These are phyloP conservation scores for Fusarium sp. DNA, from an alignment of 2,329 filamentous ascomycete genomes.

Conservation along the genomic window DNA sequence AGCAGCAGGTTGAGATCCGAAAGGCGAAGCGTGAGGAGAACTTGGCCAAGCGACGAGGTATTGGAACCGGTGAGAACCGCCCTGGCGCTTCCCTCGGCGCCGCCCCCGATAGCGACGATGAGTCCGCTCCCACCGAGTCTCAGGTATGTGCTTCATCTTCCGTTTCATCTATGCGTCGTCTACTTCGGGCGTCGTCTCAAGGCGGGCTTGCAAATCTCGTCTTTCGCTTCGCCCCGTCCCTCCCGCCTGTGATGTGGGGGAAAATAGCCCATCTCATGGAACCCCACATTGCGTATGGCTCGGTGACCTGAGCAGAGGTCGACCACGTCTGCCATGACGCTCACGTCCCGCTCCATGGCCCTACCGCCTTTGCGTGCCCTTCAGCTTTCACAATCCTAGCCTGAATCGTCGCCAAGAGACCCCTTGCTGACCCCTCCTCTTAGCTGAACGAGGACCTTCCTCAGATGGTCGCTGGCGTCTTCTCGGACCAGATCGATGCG, in stretches of 20 bases:
- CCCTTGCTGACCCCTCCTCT: slow-evolving; percentile 36
- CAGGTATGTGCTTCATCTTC: slow-evolving; percentile 73
- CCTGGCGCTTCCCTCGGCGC: slow-evolving; percentile 87
- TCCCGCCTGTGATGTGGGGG: slow-evolving; percentile 49
- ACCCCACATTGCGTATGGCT: slow-evolving; percentile 49
- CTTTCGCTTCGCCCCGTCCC: slow-evolving; percentile 30
- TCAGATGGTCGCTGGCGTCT: slow-evolving; percentile 97
- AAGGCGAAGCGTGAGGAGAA: slow-evolving; percentile 99
- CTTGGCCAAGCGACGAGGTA: slow-evolving; percentile 96
- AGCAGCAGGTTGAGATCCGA: slow-evolving; percentile 99
- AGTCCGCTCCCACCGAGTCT: slow-evolving; percentile 91
- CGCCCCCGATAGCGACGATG: slow-evolving; percentile 96
- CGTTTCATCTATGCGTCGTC: slow-evolving; percentile 15
- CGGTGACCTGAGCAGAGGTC: slow-evolving; percentile 29
- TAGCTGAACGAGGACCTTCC: slow-evolving; percentile 98
- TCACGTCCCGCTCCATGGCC: slow-evolving; percentile 22
- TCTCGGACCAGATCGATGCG: slow-evolving; percentile 97
- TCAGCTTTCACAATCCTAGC: slow-evolving; percentile 9
- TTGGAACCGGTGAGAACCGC: slow-evolving; percentile 82
- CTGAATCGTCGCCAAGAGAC: slow-evolving; percentile 7
- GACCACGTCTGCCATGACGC: slow-evolving; percentile 1
- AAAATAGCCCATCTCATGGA: slow-evolving; percentile 42
- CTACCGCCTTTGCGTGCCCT: background rate
- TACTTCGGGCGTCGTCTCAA: background rate
- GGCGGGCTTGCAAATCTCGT: slow-evolving; percentile 18